phyloP scores from a whole-genome alignment of 192 early-diverging fungal genomes.

The Coemansia sp. region DNA sequence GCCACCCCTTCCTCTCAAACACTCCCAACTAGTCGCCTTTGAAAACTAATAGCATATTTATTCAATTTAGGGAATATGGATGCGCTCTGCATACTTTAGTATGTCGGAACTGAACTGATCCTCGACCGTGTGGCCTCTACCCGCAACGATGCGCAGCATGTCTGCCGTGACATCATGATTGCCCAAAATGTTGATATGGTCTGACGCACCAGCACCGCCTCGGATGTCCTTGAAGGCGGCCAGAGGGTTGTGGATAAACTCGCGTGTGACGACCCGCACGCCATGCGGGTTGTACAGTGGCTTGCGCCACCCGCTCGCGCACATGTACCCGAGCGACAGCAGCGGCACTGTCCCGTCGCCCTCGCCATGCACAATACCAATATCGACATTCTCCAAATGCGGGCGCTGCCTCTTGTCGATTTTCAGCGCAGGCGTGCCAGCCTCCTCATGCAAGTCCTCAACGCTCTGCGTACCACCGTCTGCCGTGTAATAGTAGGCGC shows the following conservation, averaged over 20 bases:
- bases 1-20: not conserved
- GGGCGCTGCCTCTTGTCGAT: conserved; percentile 31
- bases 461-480: conserved; percentile 7
- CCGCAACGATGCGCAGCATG: conserved; percentile 56
- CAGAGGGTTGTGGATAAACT: conserved; percentile 61
- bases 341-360: conserved; percentile 90
- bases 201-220: conserved; percentile 71
- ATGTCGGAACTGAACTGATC: conserved; percentile 51
- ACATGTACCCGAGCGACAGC: conserved; percentile 86
- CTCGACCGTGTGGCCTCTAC: conserved; percentile 34
- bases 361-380: conserved; percentile 63
- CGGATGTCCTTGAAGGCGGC: conserved; percentile 63
- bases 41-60: not conserved
- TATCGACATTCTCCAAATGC: conserved; percentile 54
- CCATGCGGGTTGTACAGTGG: conserved; percentile 76
- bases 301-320: conserved; percentile 76
- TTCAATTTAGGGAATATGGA: conserved; percentile 19
- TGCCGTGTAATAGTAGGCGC: conserved; percentile 75
- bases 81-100: conserved; percentile 33
- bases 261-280: conserved; percentile 67
- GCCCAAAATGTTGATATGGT: conserved; percentile 88
- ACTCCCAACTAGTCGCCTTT: not conserved
- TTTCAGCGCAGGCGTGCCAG: conserved; percentile 20
- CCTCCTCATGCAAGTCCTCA: conserved; percentile 17
- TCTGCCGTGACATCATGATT: conserved; percentile 67